Evolutionary conservation across 345 rosid species (phyloP).

Genomic region (Trapa incisa): DNA sequence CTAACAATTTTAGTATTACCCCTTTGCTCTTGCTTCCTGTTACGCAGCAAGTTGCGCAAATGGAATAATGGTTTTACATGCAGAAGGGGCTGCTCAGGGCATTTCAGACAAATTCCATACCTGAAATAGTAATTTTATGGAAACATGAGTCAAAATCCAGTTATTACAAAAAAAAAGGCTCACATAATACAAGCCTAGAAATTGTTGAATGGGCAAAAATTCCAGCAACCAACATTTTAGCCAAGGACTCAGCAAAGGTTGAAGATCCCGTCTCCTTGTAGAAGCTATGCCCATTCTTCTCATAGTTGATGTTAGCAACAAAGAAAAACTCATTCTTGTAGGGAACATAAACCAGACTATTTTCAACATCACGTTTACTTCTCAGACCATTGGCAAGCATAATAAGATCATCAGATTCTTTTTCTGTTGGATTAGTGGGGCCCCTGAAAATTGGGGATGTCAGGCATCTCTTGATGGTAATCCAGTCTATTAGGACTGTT

Average conservation of each 20-base stretch:
- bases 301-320: slow-evolving; percentile 28
- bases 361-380: slow-evolving; percentile 40
- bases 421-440: slow-evolving; percentile 22
- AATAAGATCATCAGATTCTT: slow-evolving; percentile 13
- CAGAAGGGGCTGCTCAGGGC: slow-evolving; percentile 62
- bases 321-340: slow-evolving; percentile 54
- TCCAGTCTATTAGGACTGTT: slow-evolving; percentile 47
- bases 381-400: slow-evolving; percentile 63
- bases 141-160: background rate
- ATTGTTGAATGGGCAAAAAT: background rate
- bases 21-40: slow-evolving; percentile 40
- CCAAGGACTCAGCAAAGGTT: slow-evolving; percentile 39
- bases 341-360: slow-evolving; percentile 57
- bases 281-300: slow-evolving; percentile 40
- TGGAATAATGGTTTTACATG: slow-evolving; percentile 56
- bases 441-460: slow-evolving; percentile 59
- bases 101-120: slow-evolving; percentile 44
- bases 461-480: slow-evolving; percentile 47
- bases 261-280: slow-evolving; percentile 21
- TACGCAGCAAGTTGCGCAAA: slow-evolving; percentile 69
- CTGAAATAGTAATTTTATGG: slow-evolving; percentile 22
- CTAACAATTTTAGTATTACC: slow-evolving; percentile 29
- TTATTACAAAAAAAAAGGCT: background rate
- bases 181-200: background rate
- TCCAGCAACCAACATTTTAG: slow-evolving; percentile 20